Base-by-base conservation (phyloP, 2,329 filamentous ascomycete species). In the Beauveria varroae region DNA sequence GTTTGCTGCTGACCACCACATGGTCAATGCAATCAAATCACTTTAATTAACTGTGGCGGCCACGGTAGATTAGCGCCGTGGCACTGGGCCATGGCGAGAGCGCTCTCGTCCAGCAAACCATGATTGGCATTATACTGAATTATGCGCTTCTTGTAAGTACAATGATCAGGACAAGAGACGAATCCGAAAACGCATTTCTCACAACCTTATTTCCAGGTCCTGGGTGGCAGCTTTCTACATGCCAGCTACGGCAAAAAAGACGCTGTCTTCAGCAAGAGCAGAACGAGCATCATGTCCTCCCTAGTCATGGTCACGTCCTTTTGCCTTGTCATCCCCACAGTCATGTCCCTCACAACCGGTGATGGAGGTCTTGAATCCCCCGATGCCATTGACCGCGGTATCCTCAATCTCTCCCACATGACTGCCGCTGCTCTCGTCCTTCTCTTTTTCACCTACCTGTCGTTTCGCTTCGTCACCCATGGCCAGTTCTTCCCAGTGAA, bases 201-300 rank as follows among this genome's bases (percentile, higher is more conserved):
- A 44, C 14, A 46, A 49, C 28, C 44, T 1, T 6, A 12, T 28
- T 61, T 16, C 8, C 44, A 65, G 63, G 63, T 65, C 16, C 60
- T 65, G 1, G 63, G 63, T 14, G 60, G 59, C 12, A 63, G 63
- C 57, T 65, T 65, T n/a, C 60, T 65, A 26, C 55, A 61, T 22
- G 63, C 63, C 40, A 65, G 63, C 47, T 65, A 62, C 50, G 62
- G 62, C 30, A 65, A 64, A 53, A 62, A 61, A 52, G 59, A 65
- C 28, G 62, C 61, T 37, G 46, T 47, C 5, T 65, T 65, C 30
- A 65, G 63, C 60, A 62, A 61, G 50, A 53, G 34, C 5, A 51
- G 60, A 59, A 65, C 63, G 10, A 61, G 62, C 57, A 62, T 65
- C 52, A 65, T 65, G 63, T 63, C 63, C 5, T 63, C 63, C 14